Percentiles rank a stretch among this genome's conserved stretches.
Evolutionary conservation across 306 rosid genomes (phyloP).

Genomic region (Gleditsia sinensis): DNA sequence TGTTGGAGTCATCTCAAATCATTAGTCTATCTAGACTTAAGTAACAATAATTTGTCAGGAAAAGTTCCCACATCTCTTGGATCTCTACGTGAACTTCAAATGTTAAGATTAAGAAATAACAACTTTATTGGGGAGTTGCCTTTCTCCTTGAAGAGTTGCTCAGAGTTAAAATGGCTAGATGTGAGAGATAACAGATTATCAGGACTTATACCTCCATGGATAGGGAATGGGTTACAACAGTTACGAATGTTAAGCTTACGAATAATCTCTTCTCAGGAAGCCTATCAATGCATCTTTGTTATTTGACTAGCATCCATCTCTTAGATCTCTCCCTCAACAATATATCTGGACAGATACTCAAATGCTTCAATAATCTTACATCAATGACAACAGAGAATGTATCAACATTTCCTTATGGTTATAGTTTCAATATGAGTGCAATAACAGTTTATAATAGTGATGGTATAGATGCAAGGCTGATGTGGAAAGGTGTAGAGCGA

Average conservation of each 20-base stretch:
- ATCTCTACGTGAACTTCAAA: background rate
- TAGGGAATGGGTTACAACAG: background rate
- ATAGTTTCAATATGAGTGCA: too few species aligned
- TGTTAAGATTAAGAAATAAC: slow-evolving; percentile 21
- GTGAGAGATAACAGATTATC: slow-evolving; percentile 6
- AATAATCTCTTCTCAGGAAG: background rate
- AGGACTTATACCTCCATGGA: slow-evolving; percentile 4
- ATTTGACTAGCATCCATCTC: background rate
- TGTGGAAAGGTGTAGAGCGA: slow-evolving; percentile 25
- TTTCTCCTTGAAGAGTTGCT: background rate
- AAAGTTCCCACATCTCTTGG: slow-evolving; percentile 28
- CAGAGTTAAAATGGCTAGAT: slow-evolving; percentile 1
- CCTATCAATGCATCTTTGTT: slow-evolving; percentile 1
- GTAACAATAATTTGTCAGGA: background rate
- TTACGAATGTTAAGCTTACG: background rate
- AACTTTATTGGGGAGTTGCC: background rate
- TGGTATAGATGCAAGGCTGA: background rate
- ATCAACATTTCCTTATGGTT: too few species aligned
- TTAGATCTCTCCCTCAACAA: slow-evolving; percentile 5
- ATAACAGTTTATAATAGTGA: too few species aligned
- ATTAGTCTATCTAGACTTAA: slow-evolving; percentile 4
- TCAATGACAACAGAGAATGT: background rate
- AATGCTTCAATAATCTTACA: background rate
- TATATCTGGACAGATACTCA: slow-evolving; percentile 1
- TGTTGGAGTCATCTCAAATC: slow-evolving; percentile 11